Base-by-base conservation (phyloP, 2,329 filamentous ascomycete species). In the Pseudogymnoascus sp. region DNA sequence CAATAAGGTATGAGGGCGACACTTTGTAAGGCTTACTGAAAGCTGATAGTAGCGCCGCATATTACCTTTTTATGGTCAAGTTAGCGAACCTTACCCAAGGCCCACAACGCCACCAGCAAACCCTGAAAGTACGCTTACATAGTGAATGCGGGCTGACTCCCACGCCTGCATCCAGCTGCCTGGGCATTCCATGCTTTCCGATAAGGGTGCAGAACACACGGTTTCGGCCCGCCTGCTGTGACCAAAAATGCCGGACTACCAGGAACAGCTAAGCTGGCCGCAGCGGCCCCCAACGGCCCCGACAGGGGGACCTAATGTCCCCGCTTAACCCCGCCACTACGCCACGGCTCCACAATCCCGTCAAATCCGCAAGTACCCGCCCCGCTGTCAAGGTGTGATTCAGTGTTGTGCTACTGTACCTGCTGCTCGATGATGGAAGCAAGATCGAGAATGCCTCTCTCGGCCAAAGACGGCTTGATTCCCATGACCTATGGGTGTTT, bases 61-160 rank as follows among this genome's bases (percentile, higher is more conserved):
- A 30, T 50, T 50, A 33, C 43, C 43, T 50, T 50, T 47, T 50
- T 47, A 47, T n/a, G 41, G 41, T 47, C 22, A n/a, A 28, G 18
- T 33, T 12, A 12, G 25, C n/a, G n/a, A 50, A 50, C 25, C 4
- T 16, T 50, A 16, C 25, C n/a, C 30, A 6, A n/a, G n/a, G 2
- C 43, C 22, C 43, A 16, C 16, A 50, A 30, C 43, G 43, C 43
- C 43, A 50, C 43, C n/a, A 50, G 30, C 8, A 28, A 50, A n/a
- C 43, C 25, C 25, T 11, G 43, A 50, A 50, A 18, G 43, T 50
- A 50, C 30, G 43, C 43, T 30, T 50, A 30, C 25, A 11, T 50
- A 16, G 14, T 1, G 41, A 16, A 16, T 12, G 14, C 20, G 14
- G 14, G 4, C 7, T 16, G 22, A 20, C 16, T 28, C 14, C 14